These are phyloP conservation scores for Immersiella caudata DNA, from an alignment of 495 filamentous ascomycete genomes.

Conservation along the genomic window DNA sequence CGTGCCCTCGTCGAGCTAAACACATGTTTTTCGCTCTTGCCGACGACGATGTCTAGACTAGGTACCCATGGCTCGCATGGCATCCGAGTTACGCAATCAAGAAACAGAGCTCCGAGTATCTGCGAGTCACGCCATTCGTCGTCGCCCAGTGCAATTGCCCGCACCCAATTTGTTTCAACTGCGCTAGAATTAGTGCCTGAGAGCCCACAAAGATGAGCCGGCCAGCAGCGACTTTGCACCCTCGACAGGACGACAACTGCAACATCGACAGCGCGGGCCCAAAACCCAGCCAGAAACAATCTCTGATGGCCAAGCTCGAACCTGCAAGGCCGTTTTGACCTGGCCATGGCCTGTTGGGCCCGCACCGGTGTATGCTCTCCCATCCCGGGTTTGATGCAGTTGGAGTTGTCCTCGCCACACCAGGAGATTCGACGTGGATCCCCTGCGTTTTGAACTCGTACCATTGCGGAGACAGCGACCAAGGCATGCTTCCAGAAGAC, in stretches of 20 bases:
- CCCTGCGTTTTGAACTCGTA: constrained; percentile 9
- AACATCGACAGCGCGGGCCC: neutral
- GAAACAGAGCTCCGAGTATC: neutral
- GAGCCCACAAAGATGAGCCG: neutral
- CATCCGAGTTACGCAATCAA: constrained; percentile 6
- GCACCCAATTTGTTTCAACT: neutral
- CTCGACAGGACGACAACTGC: neutral
- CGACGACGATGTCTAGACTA: neutral
- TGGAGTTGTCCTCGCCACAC: neutral
- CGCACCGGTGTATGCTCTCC: constrained; percentile 4
- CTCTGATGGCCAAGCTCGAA: neutral
- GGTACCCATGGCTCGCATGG: neutral
- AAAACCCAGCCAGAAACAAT: neutral
- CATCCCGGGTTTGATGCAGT: neutral
- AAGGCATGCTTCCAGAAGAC: constrained; percentile 11
- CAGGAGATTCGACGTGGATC: constrained; percentile 3
- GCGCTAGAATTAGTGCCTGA: neutral
- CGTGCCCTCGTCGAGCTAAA: neutral
- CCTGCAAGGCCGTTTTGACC: neutral
- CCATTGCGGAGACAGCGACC: neutral
- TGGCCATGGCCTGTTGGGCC: neutral
- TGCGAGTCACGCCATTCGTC: constrained; percentile 4
- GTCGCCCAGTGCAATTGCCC: neutral
- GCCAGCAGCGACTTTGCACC: neutral
- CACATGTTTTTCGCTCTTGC: neutral